A percentile compares a stretch with the other conserved stretches of the same genome.
These are phyloP conservation scores for Gossypium longicalyx DNA, from an alignment of 345 rosid species.

Conservation along the genomic window DNA sequence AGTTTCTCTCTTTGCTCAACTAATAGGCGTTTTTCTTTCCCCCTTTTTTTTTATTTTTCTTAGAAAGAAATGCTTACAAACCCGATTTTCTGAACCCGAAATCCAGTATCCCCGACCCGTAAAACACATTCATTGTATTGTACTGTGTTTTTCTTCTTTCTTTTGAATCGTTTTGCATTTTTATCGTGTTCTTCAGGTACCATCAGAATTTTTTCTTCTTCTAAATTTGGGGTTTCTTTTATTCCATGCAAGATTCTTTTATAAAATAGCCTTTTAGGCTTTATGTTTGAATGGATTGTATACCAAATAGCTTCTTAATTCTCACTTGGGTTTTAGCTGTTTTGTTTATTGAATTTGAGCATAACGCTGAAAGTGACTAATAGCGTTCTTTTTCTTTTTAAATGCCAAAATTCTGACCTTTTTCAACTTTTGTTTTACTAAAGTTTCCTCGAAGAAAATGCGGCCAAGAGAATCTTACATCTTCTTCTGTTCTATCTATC, in stretches of 20 bases:
- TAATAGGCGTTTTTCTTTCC: no score
- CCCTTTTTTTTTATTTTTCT: no score
- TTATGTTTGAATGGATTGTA: neutral
- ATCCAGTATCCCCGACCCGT: no score
- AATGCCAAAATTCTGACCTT: neutral
- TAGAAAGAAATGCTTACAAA: no score
- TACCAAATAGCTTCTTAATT: neutral
- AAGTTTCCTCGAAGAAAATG: slow-evolving; percentile 10
- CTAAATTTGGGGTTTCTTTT: neutral
- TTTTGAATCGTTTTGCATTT: neutral
- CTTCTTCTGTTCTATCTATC: neutral
- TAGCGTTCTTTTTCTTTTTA: neutral
- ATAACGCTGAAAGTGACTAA: neutral
- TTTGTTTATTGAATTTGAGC: neutral
- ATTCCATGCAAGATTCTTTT: neutral
- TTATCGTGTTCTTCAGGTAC: slow-evolving; percentile 8
- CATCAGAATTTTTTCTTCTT: neutral
- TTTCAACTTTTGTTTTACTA: neutral
- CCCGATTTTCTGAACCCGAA: no score
- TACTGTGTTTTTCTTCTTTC: neutral
- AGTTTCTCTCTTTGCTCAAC: no score
- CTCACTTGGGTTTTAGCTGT: neutral
- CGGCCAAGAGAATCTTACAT: neutral
- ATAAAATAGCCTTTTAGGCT: no score
- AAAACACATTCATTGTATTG: no score